These are phyloP conservation scores for Erysimum cheiranthoides DNA, from an alignment of 345 rosid genomes.

Conservation along the genomic window DNA sequence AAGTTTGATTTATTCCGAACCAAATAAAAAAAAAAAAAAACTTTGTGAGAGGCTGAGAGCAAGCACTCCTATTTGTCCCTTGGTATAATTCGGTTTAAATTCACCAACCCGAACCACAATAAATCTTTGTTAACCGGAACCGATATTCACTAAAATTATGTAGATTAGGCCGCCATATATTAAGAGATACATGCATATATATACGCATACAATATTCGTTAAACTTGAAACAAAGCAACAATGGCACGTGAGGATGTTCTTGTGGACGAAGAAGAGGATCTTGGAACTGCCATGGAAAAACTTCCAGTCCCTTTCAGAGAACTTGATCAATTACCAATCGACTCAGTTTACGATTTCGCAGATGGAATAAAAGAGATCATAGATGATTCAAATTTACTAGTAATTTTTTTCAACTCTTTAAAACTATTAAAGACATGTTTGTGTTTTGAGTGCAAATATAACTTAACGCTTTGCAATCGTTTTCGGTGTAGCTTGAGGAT, in stretches of 20 bases:
- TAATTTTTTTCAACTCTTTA: neutral
- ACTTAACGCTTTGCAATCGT: neutral
- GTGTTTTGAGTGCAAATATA: neutral
- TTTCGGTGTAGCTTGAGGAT: slow-evolving; percentile 13
- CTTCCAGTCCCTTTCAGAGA: slow-evolving; percentile 8
- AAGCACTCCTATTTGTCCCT: neutral
- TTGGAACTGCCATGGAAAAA: slow-evolving; percentile 9
- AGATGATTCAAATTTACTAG: slow-evolving; percentile 18
- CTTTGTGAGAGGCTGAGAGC: too few relatives aligned
- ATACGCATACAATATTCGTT: neutral
- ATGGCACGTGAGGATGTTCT: slow-evolving; percentile 1
- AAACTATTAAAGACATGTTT: neutral
- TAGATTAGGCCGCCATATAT: neutral
- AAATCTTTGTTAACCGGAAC: neutral
- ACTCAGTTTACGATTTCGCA: neutral
- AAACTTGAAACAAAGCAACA: neutral
- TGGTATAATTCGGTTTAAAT: too few relatives aligned
- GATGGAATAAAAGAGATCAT: neutral
- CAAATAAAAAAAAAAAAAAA: neutral
- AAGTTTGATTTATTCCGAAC: neutral
- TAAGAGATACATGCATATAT: neutral
- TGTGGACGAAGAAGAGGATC: slow-evolving; percentile 33
- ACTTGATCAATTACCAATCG: neutral
- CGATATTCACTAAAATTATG: too few relatives aligned
- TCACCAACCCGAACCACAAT: neutral